These are phyloP conservation scores for Polyporus tsugae DNA, from an alignment of 1,284 basidiomycete species.

Conservation along the genomic window DNA sequence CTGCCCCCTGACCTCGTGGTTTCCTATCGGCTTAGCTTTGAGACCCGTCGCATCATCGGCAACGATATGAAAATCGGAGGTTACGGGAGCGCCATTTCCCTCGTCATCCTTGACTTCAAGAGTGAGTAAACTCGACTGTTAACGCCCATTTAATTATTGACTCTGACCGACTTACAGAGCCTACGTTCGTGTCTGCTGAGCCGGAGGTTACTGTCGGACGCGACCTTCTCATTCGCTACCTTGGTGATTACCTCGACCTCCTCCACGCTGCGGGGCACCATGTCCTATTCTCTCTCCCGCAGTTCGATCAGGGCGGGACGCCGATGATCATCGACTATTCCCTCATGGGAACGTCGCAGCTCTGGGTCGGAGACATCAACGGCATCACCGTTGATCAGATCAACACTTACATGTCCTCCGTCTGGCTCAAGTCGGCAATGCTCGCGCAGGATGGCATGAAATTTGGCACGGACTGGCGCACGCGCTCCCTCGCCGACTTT, in stretches of 20 bases:
- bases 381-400: slow-evolving; percentile 41
- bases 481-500: slow-evolving; percentile 40
- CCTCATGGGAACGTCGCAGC: slow-evolving; percentile 20
- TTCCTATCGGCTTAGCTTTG: slow-evolving; percentile 36
- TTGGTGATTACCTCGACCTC: slow-evolving; percentile 36
- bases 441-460: slow-evolving; percentile 29
- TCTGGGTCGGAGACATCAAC: slow-evolving; percentile 27
- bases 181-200: slow-evolving; percentile 11
- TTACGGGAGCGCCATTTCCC: slow-evolving; percentile 28
- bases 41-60: slow-evolving; percentile 28
- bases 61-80: slow-evolving; percentile 35
- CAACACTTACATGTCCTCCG: slow-evolving; percentile 41
- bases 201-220: slow-evolving; percentile 21
- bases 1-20: slow-evolving; percentile 22
- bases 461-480: slow-evolving; percentile 24
- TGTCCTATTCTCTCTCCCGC: slow-evolving; percentile 42
- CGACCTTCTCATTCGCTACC: slow-evolving; percentile 32
- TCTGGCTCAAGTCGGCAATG: slow-evolving; percentile 44
- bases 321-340: slow-evolving; percentile 39
- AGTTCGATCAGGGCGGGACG: slow-evolving; percentile 39
- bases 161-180: slow-evolving; percentile 12
- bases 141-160: slow-evolving; percentile 8
- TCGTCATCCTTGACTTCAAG: slow-evolving; percentile 30
- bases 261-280: slow-evolving; percentile 42
- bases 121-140: slow-evolving; percentile 8